Evolutionary conservation across 2,329 filamentous ascomycete species (phyloP).

Genomic region (Sporothrix sp.): DNA sequence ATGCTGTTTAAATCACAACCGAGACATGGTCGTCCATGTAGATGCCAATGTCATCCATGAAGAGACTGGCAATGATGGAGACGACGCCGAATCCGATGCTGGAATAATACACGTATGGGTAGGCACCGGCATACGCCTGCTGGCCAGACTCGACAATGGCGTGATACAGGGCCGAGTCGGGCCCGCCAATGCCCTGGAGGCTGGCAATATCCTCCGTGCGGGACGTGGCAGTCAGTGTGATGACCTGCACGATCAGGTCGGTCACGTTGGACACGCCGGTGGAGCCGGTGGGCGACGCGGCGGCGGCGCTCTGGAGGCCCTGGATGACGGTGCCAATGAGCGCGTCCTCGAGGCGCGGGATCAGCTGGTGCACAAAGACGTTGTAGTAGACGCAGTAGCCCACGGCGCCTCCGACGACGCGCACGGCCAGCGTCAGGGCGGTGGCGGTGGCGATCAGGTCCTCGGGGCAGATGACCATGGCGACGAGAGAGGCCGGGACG

Average conservation of each 20-base stretch:
- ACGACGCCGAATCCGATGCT: conserved; percentile 51
- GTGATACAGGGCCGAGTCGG: conserved; percentile 22
- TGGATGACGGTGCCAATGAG: conserved; percentile 42
- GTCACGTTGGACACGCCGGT: conserved; percentile 8
- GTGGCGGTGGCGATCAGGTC: conserved; percentile 61
- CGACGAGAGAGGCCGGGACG: conserved; percentile 57
- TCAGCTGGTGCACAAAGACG: conserved; percentile 39
- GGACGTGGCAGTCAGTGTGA: conserved; percentile 42
- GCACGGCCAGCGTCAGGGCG: conserved; percentile 58
- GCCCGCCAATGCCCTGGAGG: conserved; percentile 41
- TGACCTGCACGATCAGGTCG: conserved; percentile 29
- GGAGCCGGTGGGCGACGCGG: conserved; percentile 24
- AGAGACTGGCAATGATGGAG: conserved; percentile 46
- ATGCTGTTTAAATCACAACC: conserved; percentile 31
- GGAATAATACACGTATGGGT: conserved; percentile 51
- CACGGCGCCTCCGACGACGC: conserved; percentile 56
- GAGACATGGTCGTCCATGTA: conserved; percentile 51
- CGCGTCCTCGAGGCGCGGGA: conserved; percentile 33
- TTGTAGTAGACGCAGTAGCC: conserved; percentile 53
- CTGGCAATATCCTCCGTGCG: conserved; percentile 38
- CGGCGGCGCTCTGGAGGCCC: conserved; percentile 26
- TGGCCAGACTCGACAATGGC: conserved; percentile 43
- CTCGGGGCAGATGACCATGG: conserved; percentile 59
- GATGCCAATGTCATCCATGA: conserved; percentile 48
- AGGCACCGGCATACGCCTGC: conserved; percentile 46